A percentile compares a stretch with the other conserved stretches of the same genome.
These are phyloP conservation scores for Lachancea waltii DNA, from an alignment of 805 yeast genomes.

Conservation along the genomic window DNA sequence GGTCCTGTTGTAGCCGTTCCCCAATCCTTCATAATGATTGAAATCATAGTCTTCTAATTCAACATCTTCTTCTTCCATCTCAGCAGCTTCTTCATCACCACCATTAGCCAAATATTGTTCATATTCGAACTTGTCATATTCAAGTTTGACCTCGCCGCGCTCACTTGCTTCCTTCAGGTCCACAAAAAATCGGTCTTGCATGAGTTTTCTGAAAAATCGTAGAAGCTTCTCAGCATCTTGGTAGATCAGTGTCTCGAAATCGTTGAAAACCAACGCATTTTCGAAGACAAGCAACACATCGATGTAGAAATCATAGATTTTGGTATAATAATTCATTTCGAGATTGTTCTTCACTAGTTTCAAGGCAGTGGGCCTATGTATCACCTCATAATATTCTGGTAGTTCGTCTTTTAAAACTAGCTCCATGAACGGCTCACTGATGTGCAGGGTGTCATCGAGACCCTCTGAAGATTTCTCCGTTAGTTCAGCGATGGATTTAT, in stretches of 20 bases:
- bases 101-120: slow-evolving; percentile 23
- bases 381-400: slow-evolving; percentile 74
- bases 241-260: slow-evolving; percentile 62
- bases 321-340: slow-evolving; percentile 44
- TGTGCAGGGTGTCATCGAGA: slow-evolving; percentile 27
- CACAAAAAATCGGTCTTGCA: slow-evolving; percentile 23
- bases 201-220: slow-evolving; percentile 39
- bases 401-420: slow-evolving; percentile 63
- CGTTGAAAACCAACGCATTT: slow-evolving; percentile 77
- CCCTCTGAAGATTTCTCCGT: slow-evolving; percentile 16
- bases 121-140: slow-evolving; percentile 27
- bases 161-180: slow-evolving; percentile 27
- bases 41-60: slow-evolving; percentile 26
- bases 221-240: slow-evolving; percentile 62
- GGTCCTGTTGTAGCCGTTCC: slow-evolving; percentile 30
- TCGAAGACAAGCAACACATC: slow-evolving; percentile 59
- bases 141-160: slow-evolving; percentile 28
- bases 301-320: slow-evolving; percentile 51
- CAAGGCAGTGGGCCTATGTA: slow-evolving; percentile 70
- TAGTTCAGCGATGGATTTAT: slow-evolving; percentile 15
- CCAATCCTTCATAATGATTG: slow-evolving; percentile 29
- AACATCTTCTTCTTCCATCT: slow-evolving; percentile 18
- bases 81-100: slow-evolving; percentile 15
- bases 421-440: slow-evolving; percentile 68
- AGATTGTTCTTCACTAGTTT: slow-evolving; percentile 49